Evolutionary conservation across 2,329 filamentous ascomycete genomes (phyloP).

Genomic region (Chrysoporthe austroafricana): DNA sequence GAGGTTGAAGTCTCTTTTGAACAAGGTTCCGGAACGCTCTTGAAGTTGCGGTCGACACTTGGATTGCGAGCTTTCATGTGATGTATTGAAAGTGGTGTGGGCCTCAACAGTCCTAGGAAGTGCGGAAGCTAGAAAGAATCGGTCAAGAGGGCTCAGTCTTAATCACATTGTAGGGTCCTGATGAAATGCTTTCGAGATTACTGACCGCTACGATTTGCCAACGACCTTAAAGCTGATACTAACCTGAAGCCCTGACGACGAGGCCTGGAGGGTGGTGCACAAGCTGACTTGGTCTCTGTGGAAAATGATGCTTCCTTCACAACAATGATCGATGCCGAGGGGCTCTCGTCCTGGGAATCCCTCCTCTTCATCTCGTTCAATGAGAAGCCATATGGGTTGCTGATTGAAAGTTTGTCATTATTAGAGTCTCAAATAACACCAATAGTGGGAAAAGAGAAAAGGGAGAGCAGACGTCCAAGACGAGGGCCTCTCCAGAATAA

Average conservation of each 20-base stretch:
- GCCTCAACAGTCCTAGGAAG: constrained; percentile 24
- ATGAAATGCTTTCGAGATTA: too few species aligned
- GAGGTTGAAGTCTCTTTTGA: constrained; percentile 22
- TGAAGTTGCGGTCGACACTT: constrained; percentile 27
- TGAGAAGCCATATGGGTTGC: constrained; percentile 4
- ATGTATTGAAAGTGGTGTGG: not conserved
- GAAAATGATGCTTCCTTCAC: constrained; percentile 7
- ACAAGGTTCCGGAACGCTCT: constrained; percentile 9
- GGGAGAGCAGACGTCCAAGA: constrained; percentile 17
- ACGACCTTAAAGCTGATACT: constrained; percentile 43
- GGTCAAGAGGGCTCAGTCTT: not conserved
- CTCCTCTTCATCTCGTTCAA: constrained; percentile 28
- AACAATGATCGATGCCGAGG: constrained; percentile 19
- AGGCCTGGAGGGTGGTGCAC: constrained; percentile 40
- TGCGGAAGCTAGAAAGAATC: constrained; percentile 11
- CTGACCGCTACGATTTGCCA: constrained; percentile 30
- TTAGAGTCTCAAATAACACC: not conserved
- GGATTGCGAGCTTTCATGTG: constrained; percentile 17
- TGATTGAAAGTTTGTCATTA: constrained; percentile 1
- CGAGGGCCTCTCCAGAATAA: constrained; percentile 19
- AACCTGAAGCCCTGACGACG: constrained; percentile 47
- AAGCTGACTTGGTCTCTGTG: constrained; percentile 25
- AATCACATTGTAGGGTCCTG: not conserved
- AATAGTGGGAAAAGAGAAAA: constrained; percentile 1
- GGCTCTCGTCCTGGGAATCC: constrained; percentile 19